Conservation (phyloP, 2,329 filamentous ascomycete species). For the Stachybotrys chartarum region DNA sequence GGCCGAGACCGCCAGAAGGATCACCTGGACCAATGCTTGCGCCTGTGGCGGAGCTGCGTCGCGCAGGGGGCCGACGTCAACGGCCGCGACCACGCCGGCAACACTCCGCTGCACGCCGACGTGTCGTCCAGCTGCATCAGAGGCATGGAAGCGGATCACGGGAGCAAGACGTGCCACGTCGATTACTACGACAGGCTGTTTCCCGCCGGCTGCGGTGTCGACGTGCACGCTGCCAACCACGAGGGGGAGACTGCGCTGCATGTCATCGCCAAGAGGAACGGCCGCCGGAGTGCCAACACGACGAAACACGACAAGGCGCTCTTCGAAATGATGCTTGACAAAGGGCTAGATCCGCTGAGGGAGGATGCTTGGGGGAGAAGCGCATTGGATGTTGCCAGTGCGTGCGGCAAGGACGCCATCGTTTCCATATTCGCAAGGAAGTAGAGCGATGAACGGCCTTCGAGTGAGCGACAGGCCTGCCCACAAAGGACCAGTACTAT, state of each 20-base stretch:
- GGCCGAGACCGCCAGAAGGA: neutral
- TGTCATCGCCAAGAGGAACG: slow-evolving; percentile 2
- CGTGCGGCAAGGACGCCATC: slow-evolving; percentile 11
- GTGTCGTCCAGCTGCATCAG: slow-evolving; percentile 1
- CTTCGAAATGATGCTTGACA: slow-evolving; percentile 9
- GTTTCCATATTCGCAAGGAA: slow-evolving; percentile 8
- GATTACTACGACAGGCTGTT: slow-evolving; percentile 9
- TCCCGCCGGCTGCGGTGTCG: slow-evolving; percentile 4
- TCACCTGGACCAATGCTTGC: slow-evolving; percentile 4
- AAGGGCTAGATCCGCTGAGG: slow-evolving; percentile 12
- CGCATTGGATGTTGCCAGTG: slow-evolving; percentile 14
- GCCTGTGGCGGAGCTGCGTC: slow-evolving; percentile 6
- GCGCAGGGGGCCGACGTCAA: slow-evolving; percentile 9
- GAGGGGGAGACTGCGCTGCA: slow-evolving; percentile 11
- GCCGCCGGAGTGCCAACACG: rapidly evolving
- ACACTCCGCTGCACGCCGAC: slow-evolving; percentile 8
- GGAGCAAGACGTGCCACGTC: slow-evolving; percentile 5
- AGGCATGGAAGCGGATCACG: rapidly evolving
- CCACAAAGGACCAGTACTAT: no score
- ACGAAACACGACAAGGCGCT: slow-evolving; percentile 8
- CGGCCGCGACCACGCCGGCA: slow-evolving; percentile 5
- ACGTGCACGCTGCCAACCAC: slow-evolving; percentile 8
- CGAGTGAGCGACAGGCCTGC: no score
- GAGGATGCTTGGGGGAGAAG: slow-evolving; percentile 12
- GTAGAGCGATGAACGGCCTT: no score